phyloP scores from a whole-genome alignment of 768 basidiomycete genomes.

The Ramaria rubella region DNA sequence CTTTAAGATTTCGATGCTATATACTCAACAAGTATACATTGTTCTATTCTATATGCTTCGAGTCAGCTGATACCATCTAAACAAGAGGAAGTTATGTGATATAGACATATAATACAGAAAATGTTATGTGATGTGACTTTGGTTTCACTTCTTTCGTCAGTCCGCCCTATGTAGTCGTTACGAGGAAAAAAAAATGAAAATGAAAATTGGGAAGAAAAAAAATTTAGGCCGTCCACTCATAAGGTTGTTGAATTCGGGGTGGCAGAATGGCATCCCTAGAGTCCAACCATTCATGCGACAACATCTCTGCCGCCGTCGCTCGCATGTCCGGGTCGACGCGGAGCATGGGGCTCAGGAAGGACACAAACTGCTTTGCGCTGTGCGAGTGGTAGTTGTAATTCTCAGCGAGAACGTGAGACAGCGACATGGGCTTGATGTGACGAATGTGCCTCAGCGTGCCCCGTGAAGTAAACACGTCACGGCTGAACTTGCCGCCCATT shows the following conservation, averaged over 20 bases:
- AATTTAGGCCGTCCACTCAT: background rate
- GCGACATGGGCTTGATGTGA: constrained; percentile 72
- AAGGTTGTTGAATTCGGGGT: background rate
- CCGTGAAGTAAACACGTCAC: constrained; percentile 74
- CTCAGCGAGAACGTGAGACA: constrained; percentile 79
- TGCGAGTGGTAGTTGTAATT: constrained; percentile 69
- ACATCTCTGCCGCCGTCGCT: constrained; percentile 64
- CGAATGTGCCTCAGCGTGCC: constrained; percentile 68
- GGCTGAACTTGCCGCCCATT: constrained; percentile 77
- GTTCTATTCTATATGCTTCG: too few species aligned
- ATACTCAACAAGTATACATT: too few species aligned
- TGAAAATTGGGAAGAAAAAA: background rate
- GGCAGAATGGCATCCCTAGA: background rate
- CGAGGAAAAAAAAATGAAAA: background rate
- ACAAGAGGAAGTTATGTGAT: background rate
- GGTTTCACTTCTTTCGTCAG: background rate
- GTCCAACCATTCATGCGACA: constrained; percentile 67
- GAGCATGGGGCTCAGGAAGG: constrained; percentile 74
- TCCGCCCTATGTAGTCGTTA: background rate
- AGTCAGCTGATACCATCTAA: too few species aligned
- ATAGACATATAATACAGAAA: background rate
- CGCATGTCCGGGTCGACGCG: constrained; percentile 62
- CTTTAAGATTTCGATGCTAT: too few species aligned
- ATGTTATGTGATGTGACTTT: background rate
- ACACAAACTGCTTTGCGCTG: constrained; percentile 54